phyloP scores from a whole-genome alignment of 1,139 yeast genomes.

The Suhomyces yuchorum region DNA sequence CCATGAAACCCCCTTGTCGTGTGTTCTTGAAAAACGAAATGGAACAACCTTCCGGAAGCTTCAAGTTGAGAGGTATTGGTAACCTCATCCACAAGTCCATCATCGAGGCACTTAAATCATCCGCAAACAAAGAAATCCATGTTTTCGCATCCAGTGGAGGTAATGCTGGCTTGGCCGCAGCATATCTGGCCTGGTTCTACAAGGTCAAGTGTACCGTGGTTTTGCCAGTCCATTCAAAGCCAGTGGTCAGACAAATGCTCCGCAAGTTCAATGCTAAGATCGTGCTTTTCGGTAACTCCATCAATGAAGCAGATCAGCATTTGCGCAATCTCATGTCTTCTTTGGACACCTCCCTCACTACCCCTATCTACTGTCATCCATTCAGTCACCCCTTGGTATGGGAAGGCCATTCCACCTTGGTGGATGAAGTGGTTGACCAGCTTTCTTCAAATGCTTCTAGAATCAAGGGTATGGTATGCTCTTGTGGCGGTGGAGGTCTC shows the following conservation, averaged over 20 bases:
- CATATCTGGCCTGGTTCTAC: conserved; percentile 53
- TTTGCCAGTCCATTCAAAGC: conserved; percentile 53
- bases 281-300: conserved; percentile 54
- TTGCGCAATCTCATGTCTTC: conserved; percentile 30
- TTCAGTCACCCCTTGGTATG: conserved; percentile 64
- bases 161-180: conserved; percentile 79
- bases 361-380: conserved; percentile 68
- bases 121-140: conserved; percentile 32
- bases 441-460: conserved; percentile 25
- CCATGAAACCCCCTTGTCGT: conserved; percentile 43
- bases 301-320: conserved; percentile 67
- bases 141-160: conserved; percentile 75
- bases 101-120: conserved; percentile 20
- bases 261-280: conserved; percentile 56
- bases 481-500: conserved; percentile 79
- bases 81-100: conserved; percentile 39
- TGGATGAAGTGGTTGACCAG: conserved; percentile 57
- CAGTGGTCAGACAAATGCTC: conserved; percentile 29
- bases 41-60: conserved; percentile 73
- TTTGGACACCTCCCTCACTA: conserved; percentile 16
- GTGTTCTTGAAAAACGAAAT: conserved; percentile 62
- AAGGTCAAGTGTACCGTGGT: conserved; percentile 63
- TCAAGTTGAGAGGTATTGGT: conserved; percentile 70
- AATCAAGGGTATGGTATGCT: conserved; percentile 62
- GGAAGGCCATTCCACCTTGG: conserved; percentile 66